Percentiles rank a stretch among this genome's conserved stretches.
Evolutionary conservation across 257 asterid genomes (phyloP).

Genomic region (Gentiana macrophylla): DNA sequence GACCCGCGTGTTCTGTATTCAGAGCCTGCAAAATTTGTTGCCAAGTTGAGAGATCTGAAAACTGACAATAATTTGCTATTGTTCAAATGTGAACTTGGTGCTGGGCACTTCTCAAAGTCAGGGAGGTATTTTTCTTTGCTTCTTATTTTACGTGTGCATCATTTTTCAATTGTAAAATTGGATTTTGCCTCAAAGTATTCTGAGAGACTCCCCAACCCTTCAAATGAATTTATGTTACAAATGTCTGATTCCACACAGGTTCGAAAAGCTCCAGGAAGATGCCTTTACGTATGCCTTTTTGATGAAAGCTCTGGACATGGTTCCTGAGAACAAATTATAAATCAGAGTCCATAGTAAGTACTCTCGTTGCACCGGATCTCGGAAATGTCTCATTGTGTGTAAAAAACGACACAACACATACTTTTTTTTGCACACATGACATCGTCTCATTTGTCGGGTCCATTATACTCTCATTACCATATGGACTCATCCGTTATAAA

Average conservation of each 20-base stretch:
- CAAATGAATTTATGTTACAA: neutral
- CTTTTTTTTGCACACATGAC: neutral
- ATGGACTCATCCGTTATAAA: too few species aligned
- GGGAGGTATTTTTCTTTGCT: conserved; percentile 47
- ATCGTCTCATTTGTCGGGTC: too few species aligned
- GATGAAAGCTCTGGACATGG: conserved; percentile 62
- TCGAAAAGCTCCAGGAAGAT: conserved; percentile 83
- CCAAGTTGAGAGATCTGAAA: conserved; percentile 83
- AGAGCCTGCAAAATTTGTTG: conserved; percentile 90
- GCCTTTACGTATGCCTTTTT: conserved; percentile 71
- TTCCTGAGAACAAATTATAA: conserved; percentile 10
- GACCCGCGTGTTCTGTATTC: conserved; percentile 87
- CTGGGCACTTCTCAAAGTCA: conserved; percentile 93
- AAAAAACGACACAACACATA: too few species aligned
- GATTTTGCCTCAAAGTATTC: too few species aligned
- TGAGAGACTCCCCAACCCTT: neutral
- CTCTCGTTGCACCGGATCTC: too few species aligned
- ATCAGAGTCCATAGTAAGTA: conserved; percentile 2
- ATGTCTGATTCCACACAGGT: conserved; percentile 35
- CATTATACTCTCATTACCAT: too few species aligned
- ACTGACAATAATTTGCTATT: conserved; percentile 60
- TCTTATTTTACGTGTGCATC: neutral
- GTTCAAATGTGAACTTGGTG: conserved; percentile 87
- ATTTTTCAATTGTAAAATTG: too few species aligned
- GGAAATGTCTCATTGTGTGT: too few species aligned